phyloP scores from a whole-genome alignment of 108 stramenopile species.

The Cyclostephanos tholiformis region DNA sequence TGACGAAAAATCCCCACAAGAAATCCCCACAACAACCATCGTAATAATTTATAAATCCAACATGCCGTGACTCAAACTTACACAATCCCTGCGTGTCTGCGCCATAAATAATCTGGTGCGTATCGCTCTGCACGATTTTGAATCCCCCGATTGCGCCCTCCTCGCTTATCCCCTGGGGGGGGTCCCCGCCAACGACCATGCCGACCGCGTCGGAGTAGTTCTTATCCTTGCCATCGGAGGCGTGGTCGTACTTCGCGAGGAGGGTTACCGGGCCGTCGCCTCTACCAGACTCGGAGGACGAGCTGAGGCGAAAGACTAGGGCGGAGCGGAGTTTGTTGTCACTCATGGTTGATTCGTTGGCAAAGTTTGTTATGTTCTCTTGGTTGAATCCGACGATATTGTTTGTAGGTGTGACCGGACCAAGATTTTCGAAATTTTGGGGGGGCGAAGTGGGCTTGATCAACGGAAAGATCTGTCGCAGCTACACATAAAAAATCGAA shows the following conservation, averaged over 20 bases:
- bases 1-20: neutral
- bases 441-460: no score
- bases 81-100: slow-evolving; percentile 84
- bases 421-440: no score
- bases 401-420: no score
- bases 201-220: slow-evolving; percentile 80
- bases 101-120: slow-evolving; percentile 88
- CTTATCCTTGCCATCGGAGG: slow-evolving; percentile 75
- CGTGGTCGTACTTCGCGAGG: slow-evolving; percentile 88
- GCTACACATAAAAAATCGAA: no score
- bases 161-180: slow-evolving; percentile 66
- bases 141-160: slow-evolving; percentile 79
- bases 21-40: neutral
- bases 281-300: slow-evolving; percentile 10
- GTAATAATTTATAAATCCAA: slow-evolving; percentile 2
- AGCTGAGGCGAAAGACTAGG: slow-evolving; percentile 72
- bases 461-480: no score
- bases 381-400: no score
- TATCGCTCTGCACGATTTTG: slow-evolving; percentile 87
- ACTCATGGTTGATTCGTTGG: slow-evolving; percentile 51
- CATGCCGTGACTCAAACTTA: slow-evolving; percentile 52
- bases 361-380: no score
- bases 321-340: slow-evolving; percentile 87
- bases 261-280: slow-evolving; percentile 48
- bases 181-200: slow-evolving; percentile 76